Conservation (phyloP, 805 yeast genomes). For the Candida berthetii region DNA sequence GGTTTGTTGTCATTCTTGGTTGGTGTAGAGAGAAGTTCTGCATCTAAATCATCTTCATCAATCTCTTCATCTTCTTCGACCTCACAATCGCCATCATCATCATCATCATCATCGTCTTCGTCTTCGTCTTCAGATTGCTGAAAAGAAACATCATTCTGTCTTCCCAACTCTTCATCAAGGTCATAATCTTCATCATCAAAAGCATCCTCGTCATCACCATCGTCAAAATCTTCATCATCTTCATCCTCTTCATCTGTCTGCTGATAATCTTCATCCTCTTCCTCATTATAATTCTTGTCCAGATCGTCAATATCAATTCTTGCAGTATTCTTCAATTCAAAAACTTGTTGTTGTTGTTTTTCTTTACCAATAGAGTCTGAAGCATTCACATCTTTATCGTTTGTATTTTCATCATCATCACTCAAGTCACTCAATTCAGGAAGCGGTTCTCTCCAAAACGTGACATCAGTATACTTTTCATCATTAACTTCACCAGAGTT, state of each 20-base stretch:
- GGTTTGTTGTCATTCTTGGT: too few species aligned
- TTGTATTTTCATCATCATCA: constrained; percentile 32
- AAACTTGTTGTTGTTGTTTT: constrained; percentile 8
- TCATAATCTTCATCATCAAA: constrained; percentile 19
- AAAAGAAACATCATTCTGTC: constrained; percentile 65
- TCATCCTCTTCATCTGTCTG: constrained; percentile 25
- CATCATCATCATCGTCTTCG: too few species aligned
- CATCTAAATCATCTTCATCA: constrained; percentile 48
- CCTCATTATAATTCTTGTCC: constrained; percentile 23
- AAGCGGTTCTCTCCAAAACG: constrained; percentile 87
- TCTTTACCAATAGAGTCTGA: constrained; percentile 5
- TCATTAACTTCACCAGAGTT: constrained; percentile 24
- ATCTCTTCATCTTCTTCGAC: constrained; percentile 8
- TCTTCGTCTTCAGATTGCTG: constrained; percentile 53
- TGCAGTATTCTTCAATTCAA: constrained; percentile 2
- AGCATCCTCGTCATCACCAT: constrained; percentile 17
- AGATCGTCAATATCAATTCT: constrained; percentile 12
- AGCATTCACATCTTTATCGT: constrained; percentile 11
- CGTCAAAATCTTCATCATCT: constrained; percentile 24
- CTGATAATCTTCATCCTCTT: constrained; percentile 25
- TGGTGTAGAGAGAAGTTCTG: constrained; percentile 59
- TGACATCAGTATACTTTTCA: constrained; percentile 71
- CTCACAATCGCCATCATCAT: constrained; percentile 38
- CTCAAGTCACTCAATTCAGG: constrained; percentile 53
- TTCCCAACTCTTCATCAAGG: constrained; percentile 27